Percentiles rank a stretch among this genome's conserved stretches.
phyloP scores from a whole-genome alignment of 208 protist genomes.

The Wallacemonas sp. region DNA sequence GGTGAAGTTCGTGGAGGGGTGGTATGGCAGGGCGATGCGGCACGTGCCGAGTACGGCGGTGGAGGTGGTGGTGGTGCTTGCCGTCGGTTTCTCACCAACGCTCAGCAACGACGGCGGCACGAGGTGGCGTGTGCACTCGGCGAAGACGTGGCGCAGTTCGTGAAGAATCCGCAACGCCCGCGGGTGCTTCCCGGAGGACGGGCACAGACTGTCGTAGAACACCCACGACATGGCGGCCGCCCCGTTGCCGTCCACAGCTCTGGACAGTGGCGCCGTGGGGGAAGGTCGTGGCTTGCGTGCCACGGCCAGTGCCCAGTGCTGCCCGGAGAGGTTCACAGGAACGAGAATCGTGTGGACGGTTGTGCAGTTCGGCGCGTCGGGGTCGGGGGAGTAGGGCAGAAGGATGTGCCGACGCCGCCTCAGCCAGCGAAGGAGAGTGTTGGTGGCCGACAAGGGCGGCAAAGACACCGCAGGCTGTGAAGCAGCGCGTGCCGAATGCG shows the following conservation, averaged over 20 bases:
- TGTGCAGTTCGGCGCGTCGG: neutral
- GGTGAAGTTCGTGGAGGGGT: neutral
- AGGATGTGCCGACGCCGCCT: constrained; percentile 61
- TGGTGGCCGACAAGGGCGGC: constrained; percentile 26
- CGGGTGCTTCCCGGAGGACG: constrained; percentile 15
- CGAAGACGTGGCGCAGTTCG: constrained; percentile 12
- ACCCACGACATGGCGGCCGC: constrained; percentile 21
- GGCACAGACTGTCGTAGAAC: constrained; percentile 73
- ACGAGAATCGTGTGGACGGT: constrained; percentile 62
- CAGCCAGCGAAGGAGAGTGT: constrained; percentile 69
- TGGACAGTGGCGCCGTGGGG: neutral
- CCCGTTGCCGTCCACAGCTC: neutral
- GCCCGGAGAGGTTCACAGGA: constrained; percentile 63
- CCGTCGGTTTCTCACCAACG: neutral
- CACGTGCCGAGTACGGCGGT: neutral
- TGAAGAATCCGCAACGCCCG: neutral
- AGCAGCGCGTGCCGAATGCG: too few relatives aligned
- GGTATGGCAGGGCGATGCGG: neutral
- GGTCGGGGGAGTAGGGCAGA: constrained; percentile 28
- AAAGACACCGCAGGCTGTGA: too few relatives aligned
- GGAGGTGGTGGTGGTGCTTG: neutral
- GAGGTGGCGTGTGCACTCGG: constrained; percentile 16
- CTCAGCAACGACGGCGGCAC: neutral
- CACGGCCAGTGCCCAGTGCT: constrained; percentile 81
- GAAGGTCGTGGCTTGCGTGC: constrained; percentile 29